A percentile compares a stretch with the other conserved stretches of the same genome.
Evolutionary conservation across 768 basidiomycete genomes (phyloP).

Genomic region (Lactarius akahatsu): DNA sequence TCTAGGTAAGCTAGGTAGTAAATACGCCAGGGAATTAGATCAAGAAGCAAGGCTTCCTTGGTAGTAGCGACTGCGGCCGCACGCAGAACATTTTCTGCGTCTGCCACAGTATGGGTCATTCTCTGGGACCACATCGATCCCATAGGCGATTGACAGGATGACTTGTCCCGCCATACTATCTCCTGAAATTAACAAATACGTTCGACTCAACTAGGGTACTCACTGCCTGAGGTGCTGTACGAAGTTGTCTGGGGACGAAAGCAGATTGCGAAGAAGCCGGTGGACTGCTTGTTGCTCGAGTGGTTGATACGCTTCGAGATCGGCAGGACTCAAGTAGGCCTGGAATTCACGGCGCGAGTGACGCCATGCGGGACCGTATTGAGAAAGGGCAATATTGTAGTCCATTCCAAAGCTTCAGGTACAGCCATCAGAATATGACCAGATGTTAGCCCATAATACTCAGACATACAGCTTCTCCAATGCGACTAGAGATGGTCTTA

Average conservation of each 20-base stretch:
- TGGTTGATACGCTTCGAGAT: neutral
- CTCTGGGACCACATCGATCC: neutral
- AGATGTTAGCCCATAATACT: neutral
- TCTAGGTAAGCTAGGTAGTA: neutral
- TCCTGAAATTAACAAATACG: neutral
- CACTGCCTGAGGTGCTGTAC: conserved; percentile 5
- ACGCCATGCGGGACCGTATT: neutral
- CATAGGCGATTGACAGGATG: neutral
- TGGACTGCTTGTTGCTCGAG: neutral
- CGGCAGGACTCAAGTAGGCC: neutral
- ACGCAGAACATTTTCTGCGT: neutral
- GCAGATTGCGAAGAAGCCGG: neutral
- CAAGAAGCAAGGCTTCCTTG: neutral
- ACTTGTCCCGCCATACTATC: neutral
- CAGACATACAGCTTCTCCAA: neutral
- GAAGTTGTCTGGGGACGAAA: neutral
- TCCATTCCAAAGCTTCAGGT: neutral
- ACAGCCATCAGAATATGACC: neutral
- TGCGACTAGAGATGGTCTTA: neutral
- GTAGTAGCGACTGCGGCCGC: neutral
- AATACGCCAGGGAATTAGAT: neutral
- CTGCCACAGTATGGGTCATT: neutral
- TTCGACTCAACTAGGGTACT: neutral
- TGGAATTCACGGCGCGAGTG: neutral
- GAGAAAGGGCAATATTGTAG: neutral